Base-by-base conservation (phyloP, 257 asterid genomes). In the Ophiorrhiza pumila region DNA sequence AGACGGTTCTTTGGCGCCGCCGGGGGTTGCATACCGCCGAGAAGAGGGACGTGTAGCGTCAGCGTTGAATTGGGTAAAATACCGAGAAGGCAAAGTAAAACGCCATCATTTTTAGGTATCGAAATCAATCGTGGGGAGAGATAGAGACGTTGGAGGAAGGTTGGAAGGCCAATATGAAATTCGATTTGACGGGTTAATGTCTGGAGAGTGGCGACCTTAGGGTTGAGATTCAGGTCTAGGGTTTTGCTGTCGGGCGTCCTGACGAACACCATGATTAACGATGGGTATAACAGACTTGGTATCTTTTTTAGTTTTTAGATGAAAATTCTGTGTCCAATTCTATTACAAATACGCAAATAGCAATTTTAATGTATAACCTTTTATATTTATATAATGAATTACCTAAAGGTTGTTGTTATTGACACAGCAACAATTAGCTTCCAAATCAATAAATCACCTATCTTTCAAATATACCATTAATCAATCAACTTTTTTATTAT, bases 21-120 rank as follows among this genome's bases (percentile, higher is more conserved):
- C 0, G 93, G 96, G 5, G 96, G 88, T 63, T 89, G 96, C 93
- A 87, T 89, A 59, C 92, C 94, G 65, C 87, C 96, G 64, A 77
- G 53, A 22, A 90, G 77, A 1, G 92, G 93, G 67, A 82, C 46
- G 72, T 83, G 88, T 13, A 88, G 81, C 69, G 89, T 82, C 62
- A 92, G 77, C 66, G 93, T 85, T 41, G 97, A 86, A 71, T 80
- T 72, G 15, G 83, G 78, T 20, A 77, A 79, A 75, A 91, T 53
- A 5, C 93, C 91, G 9, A 91, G 79, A 18, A 73, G 68, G 32
- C 91, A 82, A 1, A 87, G 85, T 22, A 34, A 35, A 7, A 70
- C 68, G 67, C 57, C 69, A 12, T 32, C 74, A 78, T 86, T 82
- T 35, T 74, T 69, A 4, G 82, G 75, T 55, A 41, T 27, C 47